phyloP scores from a whole-genome alignment of 1,284 basidiomycete species.

The Marasmius fiardii region DNA sequence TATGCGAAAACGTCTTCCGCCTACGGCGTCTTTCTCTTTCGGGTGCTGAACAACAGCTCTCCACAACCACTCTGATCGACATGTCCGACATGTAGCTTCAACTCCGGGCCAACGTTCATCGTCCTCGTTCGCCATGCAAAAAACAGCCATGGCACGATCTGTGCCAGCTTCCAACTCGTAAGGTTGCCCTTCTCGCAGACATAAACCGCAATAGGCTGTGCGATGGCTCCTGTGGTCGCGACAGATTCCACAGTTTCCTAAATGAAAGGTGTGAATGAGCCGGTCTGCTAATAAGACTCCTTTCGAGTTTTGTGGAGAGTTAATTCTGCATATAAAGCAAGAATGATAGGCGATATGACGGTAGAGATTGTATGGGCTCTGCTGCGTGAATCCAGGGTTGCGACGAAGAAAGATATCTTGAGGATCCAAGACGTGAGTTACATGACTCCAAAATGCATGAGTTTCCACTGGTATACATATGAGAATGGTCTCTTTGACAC shows the following conservation, averaged over 20 bases:
- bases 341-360: constrained; percentile 35
- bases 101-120: constrained; percentile 61
- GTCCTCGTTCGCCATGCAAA: constrained; percentile 67
- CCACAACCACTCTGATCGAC: constrained; percentile 61
- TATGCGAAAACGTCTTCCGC: constrained; percentile 39
- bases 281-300: constrained; percentile 53
- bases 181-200: constrained; percentile 56
- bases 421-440: constrained; percentile 51
- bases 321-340: constrained; percentile 70
- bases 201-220: constrained; percentile 58
- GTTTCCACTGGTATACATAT: constrained; percentile 40
- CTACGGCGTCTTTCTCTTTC: constrained; percentile 56
- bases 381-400: constrained; percentile 19
- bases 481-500: constrained; percentile 8
- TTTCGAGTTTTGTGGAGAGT: constrained; percentile 43
- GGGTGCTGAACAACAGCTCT: constrained; percentile 40
- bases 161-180: constrained; percentile 27
- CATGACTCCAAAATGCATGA: constrained; percentile 60
- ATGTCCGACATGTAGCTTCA: constrained; percentile 61
- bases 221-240: constrained; percentile 56
- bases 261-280: constrained; percentile 31
- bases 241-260: constrained; percentile 53
- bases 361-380: constrained; percentile 37
- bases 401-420: constrained; percentile 31
- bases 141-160: constrained; percentile 38